Percentiles rank a stretch among this genome's conserved stretches.
These are phyloP conservation scores for Mycena amicta DNA, from an alignment of 768 basidiomycete species.

Conservation along the genomic window DNA sequence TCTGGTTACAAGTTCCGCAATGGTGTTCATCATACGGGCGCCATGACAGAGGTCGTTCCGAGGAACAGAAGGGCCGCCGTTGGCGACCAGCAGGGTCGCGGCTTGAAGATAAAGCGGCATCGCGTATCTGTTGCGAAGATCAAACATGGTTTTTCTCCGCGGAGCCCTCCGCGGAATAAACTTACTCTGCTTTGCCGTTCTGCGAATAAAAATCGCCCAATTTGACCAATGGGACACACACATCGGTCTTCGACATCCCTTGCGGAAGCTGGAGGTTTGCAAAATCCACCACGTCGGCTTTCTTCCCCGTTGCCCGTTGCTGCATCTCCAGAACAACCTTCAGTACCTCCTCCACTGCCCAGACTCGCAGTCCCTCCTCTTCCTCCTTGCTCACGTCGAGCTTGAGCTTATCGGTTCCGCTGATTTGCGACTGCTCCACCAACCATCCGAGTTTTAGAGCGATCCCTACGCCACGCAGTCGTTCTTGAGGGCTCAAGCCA, in stretches of 20 bases:
- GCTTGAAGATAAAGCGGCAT: slow-evolving; percentile 50
- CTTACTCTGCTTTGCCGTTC: slow-evolving; percentile 44
- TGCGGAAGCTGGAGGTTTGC: slow-evolving; percentile 45
- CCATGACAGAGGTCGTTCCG: slow-evolving; percentile 14
- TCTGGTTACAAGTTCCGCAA: slow-evolving; percentile 11
- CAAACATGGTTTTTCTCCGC: too few species aligned
- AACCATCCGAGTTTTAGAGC: slow-evolving; percentile 20
- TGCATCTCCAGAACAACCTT: slow-evolving; percentile 8
- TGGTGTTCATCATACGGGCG: slow-evolving; percentile 18
- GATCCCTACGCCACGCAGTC: slow-evolving; percentile 13
- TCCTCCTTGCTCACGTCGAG: slow-evolving; percentile 1
- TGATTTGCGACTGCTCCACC: neutral
- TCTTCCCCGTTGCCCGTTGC: neutral
- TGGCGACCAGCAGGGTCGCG: slow-evolving; percentile 42
- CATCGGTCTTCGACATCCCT: slow-evolving; percentile 49
- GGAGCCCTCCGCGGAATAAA: too few species aligned
- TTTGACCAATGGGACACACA: slow-evolving; percentile 50
- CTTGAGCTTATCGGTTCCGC: neutral
- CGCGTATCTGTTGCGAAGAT: slow-evolving; percentile 39
- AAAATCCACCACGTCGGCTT: slow-evolving; percentile 29
- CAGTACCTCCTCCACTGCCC: slow-evolving; percentile 16
- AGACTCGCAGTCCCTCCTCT: slow-evolving; percentile 14
- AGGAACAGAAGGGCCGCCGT: neutral
- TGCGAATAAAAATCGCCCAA: slow-evolving; percentile 48
- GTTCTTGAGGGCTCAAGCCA: slow-evolving; percentile 8